Percentiles rank a stretch among this genome's conserved stretches.
Evolutionary conservation across 306 rosid species (phyloP).

Genomic region (Senna siamea): DNA sequence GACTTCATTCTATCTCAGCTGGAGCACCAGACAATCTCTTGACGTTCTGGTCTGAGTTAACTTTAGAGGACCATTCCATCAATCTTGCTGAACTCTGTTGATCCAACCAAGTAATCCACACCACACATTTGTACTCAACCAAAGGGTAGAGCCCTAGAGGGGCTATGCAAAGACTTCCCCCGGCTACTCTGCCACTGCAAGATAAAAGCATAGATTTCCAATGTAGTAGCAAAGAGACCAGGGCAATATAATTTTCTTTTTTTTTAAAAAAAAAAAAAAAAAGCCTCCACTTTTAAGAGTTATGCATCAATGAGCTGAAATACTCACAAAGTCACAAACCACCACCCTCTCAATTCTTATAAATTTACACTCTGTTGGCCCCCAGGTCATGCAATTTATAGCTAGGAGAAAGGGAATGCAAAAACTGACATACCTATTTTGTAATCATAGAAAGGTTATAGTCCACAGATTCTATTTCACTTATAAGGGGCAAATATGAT

Average conservation of each 20-base stretch:
- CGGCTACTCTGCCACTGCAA: constrained; percentile 43
- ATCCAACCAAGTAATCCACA: constrained; percentile 39
- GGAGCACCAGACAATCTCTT: constrained; percentile 25
- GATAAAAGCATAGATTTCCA: constrained; percentile 12
- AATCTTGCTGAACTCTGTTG: constrained; percentile 23
- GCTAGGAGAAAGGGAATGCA: neutral
- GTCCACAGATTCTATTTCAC: constrained; percentile 39
- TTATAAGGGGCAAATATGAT: constrained; percentile 81
- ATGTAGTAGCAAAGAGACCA: neutral
- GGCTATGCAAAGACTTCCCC: constrained; percentile 34
- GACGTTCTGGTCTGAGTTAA: neutral
- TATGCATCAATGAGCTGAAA: neutral
- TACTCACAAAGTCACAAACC: neutral
- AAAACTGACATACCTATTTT: constrained; percentile 47
- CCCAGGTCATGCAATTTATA: neutral
- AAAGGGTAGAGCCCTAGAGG: constrained; percentile 1
- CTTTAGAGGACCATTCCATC: constrained; percentile 19
- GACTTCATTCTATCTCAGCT: constrained; percentile 33
- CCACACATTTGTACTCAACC: constrained; percentile 27
- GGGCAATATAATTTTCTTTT: neutral
- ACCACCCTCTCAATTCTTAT: neutral
- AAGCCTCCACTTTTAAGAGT: neutral
- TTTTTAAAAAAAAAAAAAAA: neutral
- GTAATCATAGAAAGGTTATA: constrained; percentile 43
- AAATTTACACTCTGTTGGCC: neutral